phyloP scores from a whole-genome alignment of 108 stramenopile genomes.

The Skeletonema tropicum region DNA sequence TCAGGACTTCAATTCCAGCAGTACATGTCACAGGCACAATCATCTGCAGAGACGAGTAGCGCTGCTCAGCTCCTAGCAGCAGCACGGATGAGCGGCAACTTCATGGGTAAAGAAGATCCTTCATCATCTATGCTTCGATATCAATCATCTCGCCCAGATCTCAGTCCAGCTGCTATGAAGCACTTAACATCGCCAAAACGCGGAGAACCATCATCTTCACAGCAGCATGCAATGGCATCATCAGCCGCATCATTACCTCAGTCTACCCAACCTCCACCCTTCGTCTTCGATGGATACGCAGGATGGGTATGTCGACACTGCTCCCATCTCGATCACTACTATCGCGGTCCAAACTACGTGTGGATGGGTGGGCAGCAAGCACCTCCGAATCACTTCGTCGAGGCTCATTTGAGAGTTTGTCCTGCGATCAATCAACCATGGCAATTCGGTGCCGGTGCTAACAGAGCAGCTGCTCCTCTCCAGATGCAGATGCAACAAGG shows the following conservation, averaged over 20 bases:
- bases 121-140: constrained; percentile 6
- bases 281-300: constrained; percentile 46
- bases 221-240: background rate
- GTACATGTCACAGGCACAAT: background rate
- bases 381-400: constrained; percentile 45
- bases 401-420: constrained; percentile 39
- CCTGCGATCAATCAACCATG: constrained; percentile 27
- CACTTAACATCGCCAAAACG: background rate
- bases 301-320: constrained; percentile 54
- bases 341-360: constrained; percentile 44
- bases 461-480: background rate
- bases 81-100: background rate
- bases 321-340: constrained; percentile 33
- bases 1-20: background rate
- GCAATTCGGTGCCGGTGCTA: background rate
- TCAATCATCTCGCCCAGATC: background rate
- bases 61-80: constrained; percentile 2
- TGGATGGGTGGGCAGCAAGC: constrained; percentile 42
- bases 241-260: background rate
- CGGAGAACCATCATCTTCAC: background rate
- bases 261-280: constrained; percentile 28
- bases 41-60: background rate
- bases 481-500: constrained; percentile 7
- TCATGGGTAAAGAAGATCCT: background rate
- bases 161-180: background rate